Evolutionary conservation across 225 moss, liverwort and hornwort species (phyloP), one percentile per base, ranked within the genome.

Genomic region (Climacium dendroides): DNA sequence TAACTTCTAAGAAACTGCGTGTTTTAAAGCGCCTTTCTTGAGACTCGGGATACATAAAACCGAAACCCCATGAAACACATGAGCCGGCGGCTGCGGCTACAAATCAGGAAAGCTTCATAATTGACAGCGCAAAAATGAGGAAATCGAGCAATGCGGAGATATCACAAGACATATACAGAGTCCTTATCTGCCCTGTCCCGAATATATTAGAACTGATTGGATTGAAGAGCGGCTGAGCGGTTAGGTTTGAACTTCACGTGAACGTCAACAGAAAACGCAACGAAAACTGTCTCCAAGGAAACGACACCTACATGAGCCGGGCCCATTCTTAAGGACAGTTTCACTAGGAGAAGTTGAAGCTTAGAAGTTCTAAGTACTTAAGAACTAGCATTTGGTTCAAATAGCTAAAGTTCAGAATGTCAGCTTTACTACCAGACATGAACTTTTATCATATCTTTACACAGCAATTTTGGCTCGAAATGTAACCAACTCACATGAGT

Each of bases 201-300:
- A 52, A 34, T 34, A 83, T 50, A 59, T 52, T 28, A 57, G 18
- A 32, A 67, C 34, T 87, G 41, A 25, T 43, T 67, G 19, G 62
- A 74, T 50, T 71, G 63, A 79, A 79, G 65, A 43, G 77, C 76
- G 57, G 62, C 86, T 86, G 75, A 78, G 88, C 92, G 82, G 90
- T 92, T 90, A 92, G 65, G 81, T 86, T 87, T 87, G 35, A 81
- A 75, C 58, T 86, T 75, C 86, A 83, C 34, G 89, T 28, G 73
- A 74, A 73, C 35, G 59, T 41, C 76, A n/a, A n/a, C n/a, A n/a
- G n/a, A n/a, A n/a, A n/a, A n/a, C n/a, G n/a, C n/a, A n/a, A n/a
- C n/a, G n/a, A n/a, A n/a, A n/a, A n/a, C n/a, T n/a, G n/a, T n/a
- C 65, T 60, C 54, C 72, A 82, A 71, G 67, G 62, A 72, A 88